Conservation (phyloP, 2,329 filamentous ascomycete species). For the Sordariomycetes sp. region DNA sequence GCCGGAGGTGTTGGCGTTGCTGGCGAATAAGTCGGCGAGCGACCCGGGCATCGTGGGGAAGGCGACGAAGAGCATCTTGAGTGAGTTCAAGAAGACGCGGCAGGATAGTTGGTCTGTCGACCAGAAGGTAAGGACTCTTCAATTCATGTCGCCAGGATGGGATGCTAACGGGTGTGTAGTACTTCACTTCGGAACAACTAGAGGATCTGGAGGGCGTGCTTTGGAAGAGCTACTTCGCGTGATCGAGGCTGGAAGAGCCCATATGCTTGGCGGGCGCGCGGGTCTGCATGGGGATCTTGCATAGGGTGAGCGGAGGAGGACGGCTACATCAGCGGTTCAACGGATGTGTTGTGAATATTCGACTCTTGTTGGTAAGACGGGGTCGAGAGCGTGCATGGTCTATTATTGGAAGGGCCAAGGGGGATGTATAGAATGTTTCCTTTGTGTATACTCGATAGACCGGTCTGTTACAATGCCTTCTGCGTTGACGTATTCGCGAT, state of each 20-base stretch:
- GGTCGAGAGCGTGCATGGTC: background rate
- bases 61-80: conserved; percentile 85
- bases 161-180: conserved; percentile 25
- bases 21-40: conserved; percentile 76
- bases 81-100: conserved; percentile 98
- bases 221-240: conserved; percentile 99
- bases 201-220: conserved; percentile 93
- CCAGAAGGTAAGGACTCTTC: conserved; percentile 66
- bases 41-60: conserved; percentile 91
- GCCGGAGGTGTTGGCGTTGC: conserved; percentile 77
- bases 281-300: background rate
- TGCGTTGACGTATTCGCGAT: background rate
- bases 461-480: background rate
- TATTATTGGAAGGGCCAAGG: background rate
- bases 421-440: background rate
- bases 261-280: background rate
- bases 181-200: conserved; percentile 84
- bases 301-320: background rate
- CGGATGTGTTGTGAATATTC: too few relatives aligned
- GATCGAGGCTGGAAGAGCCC: conserved; percentile 11
- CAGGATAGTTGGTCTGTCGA: conserved; percentile 98
- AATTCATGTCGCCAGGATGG: background rate
- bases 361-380: too few relatives aligned
- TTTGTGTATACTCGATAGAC: background rate
- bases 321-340: too few relatives aligned